A percentile compares a stretch with the other conserved stretches of the same genome.
Evolutionary conservation across 208 protist genomes (phyloP).

Genomic region (Acanthamoeba quina): DNA sequence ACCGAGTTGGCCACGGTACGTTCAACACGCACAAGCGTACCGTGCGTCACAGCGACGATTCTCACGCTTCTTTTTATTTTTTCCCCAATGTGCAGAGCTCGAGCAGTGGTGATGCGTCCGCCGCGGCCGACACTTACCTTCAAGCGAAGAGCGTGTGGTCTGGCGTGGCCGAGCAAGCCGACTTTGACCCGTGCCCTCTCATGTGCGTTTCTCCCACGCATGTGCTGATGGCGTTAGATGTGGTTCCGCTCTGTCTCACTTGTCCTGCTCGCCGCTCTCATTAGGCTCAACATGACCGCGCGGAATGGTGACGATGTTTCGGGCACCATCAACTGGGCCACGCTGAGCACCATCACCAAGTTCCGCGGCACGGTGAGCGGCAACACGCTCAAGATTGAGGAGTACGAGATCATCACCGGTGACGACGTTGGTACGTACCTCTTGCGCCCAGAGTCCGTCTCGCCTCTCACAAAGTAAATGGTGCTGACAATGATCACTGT

Average conservation of each 20-base stretch:
- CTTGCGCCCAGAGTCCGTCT: too few relatives aligned
- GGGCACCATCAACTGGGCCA: slow-evolving; percentile 28
- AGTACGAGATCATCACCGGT: slow-evolving; percentile 21
- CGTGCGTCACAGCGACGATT: too few relatives aligned
- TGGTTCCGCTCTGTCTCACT: not conserved
- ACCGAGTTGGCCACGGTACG: not conserved
- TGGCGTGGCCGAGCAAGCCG: not conserved
- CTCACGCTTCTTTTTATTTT: too few relatives aligned
- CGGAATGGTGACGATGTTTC: not conserved
- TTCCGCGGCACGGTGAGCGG: slow-evolving; percentile 29
- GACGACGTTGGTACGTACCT: slow-evolving; percentile 2
- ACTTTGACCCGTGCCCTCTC: slow-evolving; percentile 18
- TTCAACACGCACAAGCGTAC: not conserved
- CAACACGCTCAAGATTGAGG: slow-evolving; percentile 22
- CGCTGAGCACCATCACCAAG: slow-evolving; percentile 53
- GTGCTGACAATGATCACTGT: not conserved
- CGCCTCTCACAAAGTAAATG: too few relatives aligned
- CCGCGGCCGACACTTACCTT: not conserved
- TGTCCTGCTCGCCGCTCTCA: not conserved
- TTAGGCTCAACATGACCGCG: not conserved
- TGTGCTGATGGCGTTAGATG: not conserved
- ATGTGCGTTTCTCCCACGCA: not conserved
- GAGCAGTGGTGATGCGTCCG: not conserved
- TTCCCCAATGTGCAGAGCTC: too few relatives aligned
- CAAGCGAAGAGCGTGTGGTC: slow-evolving; percentile 37